Conservation (phyloP, 2,329 filamentous ascomycete genomes). For the Pestalotiopsis sp. region DNA sequence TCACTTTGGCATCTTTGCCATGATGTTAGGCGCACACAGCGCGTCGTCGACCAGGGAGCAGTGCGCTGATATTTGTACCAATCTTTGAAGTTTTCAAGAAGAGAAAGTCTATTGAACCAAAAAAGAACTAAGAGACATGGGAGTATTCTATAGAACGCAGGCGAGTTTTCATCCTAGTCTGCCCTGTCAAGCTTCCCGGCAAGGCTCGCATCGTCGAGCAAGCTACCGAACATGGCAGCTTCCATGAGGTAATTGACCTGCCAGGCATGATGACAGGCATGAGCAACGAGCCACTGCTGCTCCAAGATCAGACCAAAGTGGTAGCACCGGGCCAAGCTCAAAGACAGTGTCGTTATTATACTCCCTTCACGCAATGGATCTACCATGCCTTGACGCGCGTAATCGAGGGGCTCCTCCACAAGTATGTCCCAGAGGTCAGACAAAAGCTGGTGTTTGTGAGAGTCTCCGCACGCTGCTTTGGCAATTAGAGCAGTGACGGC, state of each 20-base stretch:
- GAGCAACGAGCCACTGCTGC: slow-evolving; percentile 25
- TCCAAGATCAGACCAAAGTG: slow-evolving; percentile 23
- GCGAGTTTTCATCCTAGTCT: background rate
- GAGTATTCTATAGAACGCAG: too few species aligned
- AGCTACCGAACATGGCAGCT: slow-evolving; percentile 23
- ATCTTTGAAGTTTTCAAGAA: too few species aligned
- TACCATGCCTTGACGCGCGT: background rate
- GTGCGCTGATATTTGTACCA: too few species aligned
- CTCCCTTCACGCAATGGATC: background rate
- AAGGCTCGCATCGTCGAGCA: slow-evolving; percentile 20
- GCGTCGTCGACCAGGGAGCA: too few species aligned
- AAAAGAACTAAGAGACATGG: too few species aligned
- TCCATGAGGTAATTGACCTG: slow-evolving; percentile 27
- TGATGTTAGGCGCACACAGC: too few species aligned
- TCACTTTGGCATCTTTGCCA: too few species aligned
- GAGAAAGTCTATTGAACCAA: too few species aligned
- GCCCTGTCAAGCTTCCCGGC: slow-evolving; percentile 18
- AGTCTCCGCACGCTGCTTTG: background rate
- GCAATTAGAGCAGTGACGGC: background rate
- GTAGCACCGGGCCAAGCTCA: slow-evolving; percentile 22
- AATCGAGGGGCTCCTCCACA: background rate
- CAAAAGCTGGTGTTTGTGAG: background rate
- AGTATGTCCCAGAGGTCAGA: background rate
- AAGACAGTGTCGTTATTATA: background rate
- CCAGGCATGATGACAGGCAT: slow-evolving; percentile 30